A percentile compares a stretch with the other conserved stretches of the same genome.
Conservation (phyloP, 108 stramenopile species). For the Epithemia pelagica region DNA sequence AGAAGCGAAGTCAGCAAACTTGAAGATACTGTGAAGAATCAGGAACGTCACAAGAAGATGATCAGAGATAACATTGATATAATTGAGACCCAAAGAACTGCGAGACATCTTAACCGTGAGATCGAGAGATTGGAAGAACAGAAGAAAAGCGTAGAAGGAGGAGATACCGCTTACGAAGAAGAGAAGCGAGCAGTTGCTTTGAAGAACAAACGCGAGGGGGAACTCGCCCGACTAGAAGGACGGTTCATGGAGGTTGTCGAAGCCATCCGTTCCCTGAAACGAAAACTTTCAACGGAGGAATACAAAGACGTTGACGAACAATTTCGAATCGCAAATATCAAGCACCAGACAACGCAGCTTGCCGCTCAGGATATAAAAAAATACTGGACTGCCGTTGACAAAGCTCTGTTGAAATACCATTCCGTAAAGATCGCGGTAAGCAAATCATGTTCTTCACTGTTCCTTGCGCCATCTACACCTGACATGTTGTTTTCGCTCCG, state of each 20-base stretch:
- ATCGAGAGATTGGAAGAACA: slow-evolving; percentile 30
- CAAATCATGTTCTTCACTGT: slow-evolving; percentile 27
- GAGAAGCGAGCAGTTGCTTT: slow-evolving; percentile 17
- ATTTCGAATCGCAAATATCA: slow-evolving; percentile 78
- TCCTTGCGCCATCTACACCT: background rate
- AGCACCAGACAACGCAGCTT: slow-evolving; percentile 86
- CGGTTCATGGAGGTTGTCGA: slow-evolving; percentile 49
- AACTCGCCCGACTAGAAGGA: slow-evolving; percentile 44
- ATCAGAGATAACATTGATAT: slow-evolving; percentile 63
- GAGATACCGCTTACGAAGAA: slow-evolving; percentile 32
- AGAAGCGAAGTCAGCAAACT: slow-evolving; percentile 38
- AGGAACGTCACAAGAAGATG: slow-evolving; percentile 56
- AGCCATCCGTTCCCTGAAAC: slow-evolving; percentile 33
- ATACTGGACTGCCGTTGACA: slow-evolving; percentile 87
- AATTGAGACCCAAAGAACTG: slow-evolving; percentile 20
- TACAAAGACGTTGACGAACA: slow-evolving; percentile 86
- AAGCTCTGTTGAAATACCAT: slow-evolving; percentile 87
- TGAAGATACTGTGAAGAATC: slow-evolving; percentile 52
- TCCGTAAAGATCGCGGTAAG: slow-evolving; percentile 91
- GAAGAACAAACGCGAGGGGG: slow-evolving; percentile 24
- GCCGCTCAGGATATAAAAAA: slow-evolving; percentile 90
- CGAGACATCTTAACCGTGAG: slow-evolving; percentile 25
- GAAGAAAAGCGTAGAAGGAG: slow-evolving; percentile 31
- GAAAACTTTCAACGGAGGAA: slow-evolving; percentile 53
- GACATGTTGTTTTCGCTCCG: no score